These are phyloP conservation scores for Prunus salicina DNA, from an alignment of 306 rosid genomes.

Conservation along the genomic window DNA sequence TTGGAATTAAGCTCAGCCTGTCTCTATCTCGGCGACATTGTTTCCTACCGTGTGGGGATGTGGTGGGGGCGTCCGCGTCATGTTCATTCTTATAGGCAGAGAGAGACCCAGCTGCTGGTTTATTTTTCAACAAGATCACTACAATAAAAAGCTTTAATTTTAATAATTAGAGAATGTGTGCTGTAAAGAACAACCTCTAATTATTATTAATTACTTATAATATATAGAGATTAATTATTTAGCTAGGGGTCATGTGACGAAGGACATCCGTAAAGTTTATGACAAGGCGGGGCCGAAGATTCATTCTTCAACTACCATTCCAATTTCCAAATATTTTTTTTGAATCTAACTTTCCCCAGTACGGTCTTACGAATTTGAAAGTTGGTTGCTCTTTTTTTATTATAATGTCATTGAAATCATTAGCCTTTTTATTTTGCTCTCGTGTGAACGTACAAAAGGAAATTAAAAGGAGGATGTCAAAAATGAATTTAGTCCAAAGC, in stretches of 20 bases:
- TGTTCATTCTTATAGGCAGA: background rate
- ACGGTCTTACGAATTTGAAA: slow-evolving; percentile 4
- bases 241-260: background rate
- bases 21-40: background rate
- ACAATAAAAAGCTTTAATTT: no score
- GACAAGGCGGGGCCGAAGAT: background rate
- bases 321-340: background rate
- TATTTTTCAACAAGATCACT: background rate
- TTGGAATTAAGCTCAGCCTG: background rate
- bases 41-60: background rate
- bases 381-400: background rate
- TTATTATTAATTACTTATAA: no score
- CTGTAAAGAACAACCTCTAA: no score
- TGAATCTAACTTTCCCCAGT: slow-evolving; percentile 21
- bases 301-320: slow-evolving; percentile 14
- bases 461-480: background rate
- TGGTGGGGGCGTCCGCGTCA: background rate
- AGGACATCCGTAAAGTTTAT: background rate
- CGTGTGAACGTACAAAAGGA: background rate
- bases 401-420: background rate
- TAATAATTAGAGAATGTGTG: no score
- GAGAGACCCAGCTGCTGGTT: background rate
- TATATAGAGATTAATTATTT: no score
- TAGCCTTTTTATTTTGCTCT: background rate
- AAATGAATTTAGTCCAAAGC: background rate